These are phyloP conservation scores for Naematelia encephala DNA, from an alignment of 768 basidiomycete genomes.

Conservation along the genomic window DNA sequence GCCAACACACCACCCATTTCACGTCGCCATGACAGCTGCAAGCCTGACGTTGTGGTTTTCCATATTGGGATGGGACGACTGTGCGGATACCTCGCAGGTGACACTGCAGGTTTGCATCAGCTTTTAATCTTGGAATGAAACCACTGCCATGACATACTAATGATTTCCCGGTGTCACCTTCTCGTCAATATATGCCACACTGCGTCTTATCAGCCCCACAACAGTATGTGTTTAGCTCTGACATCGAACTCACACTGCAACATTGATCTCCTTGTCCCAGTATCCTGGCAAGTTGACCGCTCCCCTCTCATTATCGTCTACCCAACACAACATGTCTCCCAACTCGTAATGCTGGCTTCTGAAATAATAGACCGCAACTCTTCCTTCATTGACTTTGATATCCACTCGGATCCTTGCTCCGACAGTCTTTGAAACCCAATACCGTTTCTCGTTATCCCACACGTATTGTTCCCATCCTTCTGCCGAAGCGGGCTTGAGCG, in stretches of 20 bases:
- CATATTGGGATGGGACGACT: slow-evolving; percentile 40
- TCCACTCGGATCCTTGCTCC: slow-evolving; percentile 47
- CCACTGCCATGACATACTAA: too few relatives aligned
- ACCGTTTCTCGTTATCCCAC: slow-evolving; percentile 49
- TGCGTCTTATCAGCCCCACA: slow-evolving; percentile 16
- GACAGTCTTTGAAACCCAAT: slow-evolving; percentile 37
- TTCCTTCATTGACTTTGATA: slow-evolving; percentile 45
- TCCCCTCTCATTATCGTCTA: slow-evolving; percentile 47
- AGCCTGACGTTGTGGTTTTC: slow-evolving; percentile 41
- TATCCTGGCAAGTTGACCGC: slow-evolving; percentile 38
- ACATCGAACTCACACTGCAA: slow-evolving; percentile 43
- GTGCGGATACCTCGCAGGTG: slow-evolving; percentile 39
- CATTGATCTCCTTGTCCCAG: slow-evolving; percentile 46
- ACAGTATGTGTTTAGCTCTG: too few relatives aligned
- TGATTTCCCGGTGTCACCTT: slow-evolving; percentile 49
- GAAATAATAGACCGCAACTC: slow-evolving; percentile 49
- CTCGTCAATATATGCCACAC: slow-evolving; percentile 49
- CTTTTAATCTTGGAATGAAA: neutral
- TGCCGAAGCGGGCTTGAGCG: slow-evolving; percentile 34
- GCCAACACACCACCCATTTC: too few relatives aligned
- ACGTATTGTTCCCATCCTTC: slow-evolving; percentile 44
- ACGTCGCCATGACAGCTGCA: slow-evolving; percentile 49
- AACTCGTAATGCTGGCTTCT: slow-evolving; percentile 40
- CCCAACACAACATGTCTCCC: slow-evolving; percentile 47
- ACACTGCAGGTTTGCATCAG: slow-evolving; percentile 21